Conservation (phyloP, 2,329 filamentous ascomycete genomes). For the Leptographium lundbergii region DNA sequence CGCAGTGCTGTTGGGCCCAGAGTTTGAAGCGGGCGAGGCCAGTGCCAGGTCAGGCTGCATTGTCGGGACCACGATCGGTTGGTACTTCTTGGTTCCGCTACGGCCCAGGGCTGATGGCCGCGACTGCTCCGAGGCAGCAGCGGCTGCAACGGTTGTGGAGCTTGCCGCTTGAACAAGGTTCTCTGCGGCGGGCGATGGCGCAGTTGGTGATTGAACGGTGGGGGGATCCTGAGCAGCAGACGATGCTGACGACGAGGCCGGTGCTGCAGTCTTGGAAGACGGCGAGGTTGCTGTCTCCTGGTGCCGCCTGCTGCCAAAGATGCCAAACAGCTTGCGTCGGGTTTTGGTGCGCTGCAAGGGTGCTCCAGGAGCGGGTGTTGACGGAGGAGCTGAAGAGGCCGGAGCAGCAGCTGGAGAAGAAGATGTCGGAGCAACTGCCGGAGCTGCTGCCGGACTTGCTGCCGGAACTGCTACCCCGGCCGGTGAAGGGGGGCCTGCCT, state of each 20-base stretch:
- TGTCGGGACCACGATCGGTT: slow-evolving; percentile 31
- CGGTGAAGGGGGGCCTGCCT: neutral
- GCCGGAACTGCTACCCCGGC: neutral
- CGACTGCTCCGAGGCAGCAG: neutral
- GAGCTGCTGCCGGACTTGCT: neutral
- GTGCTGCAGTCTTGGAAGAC: too few species aligned
- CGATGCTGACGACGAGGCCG: neutral
- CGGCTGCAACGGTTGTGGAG: neutral
- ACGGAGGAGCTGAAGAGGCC: neutral
- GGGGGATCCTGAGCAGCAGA: neutral
- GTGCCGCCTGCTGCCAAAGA: slow-evolving; percentile 34
- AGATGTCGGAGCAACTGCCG: slow-evolving; percentile 5
- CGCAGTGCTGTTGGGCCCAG: neutral
- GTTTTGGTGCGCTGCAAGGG: slow-evolving; percentile 31
- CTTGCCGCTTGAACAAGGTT: neutral
- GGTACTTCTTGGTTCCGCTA: slow-evolving; percentile 29
- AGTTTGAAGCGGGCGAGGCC: slow-evolving; percentile 12
- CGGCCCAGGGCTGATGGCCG: slow-evolving; percentile 15
- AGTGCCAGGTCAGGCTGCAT: slow-evolving; percentile 14
- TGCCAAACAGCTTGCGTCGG: slow-evolving; percentile 46
- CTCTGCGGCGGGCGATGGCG: neutral
- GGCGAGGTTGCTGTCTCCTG: slow-evolving; percentile 18
- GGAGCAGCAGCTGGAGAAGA: slow-evolving; percentile 1
- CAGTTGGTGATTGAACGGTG: neutral
- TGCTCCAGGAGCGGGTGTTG: neutral